A percentile compares a stretch with the other conserved stretches of the same genome.
These are phyloP conservation scores for Tetracentron sinense DNA, from an alignment of 164 flowering plant genomes.

Conservation along the genomic window DNA sequence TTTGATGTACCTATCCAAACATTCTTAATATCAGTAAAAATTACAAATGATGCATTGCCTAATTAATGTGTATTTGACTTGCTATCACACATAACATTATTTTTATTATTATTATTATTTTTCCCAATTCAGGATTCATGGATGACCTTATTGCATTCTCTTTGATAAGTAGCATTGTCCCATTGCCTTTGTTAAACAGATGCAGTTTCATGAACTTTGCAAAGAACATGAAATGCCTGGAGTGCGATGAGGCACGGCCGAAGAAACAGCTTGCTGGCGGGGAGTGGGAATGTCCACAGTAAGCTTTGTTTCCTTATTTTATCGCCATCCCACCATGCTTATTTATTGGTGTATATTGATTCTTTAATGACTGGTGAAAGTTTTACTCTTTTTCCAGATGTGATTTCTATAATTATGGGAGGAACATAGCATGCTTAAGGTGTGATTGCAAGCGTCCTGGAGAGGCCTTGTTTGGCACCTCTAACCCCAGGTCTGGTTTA, in stretches of 20 bases:
- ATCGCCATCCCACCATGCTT: too few relatives aligned
- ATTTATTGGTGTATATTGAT: not conserved
- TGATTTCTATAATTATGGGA: conserved; percentile 58
- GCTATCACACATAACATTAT: too few relatives aligned
- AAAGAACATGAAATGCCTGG: conserved; percentile 59
- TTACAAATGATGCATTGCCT: not conserved
- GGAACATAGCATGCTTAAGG: conserved; percentile 53
- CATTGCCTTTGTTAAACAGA: conserved; percentile 28
- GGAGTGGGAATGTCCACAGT: conserved; percentile 91
- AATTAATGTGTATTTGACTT: too few relatives aligned
- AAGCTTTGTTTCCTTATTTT: conserved; percentile 18
- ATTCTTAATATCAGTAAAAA: too few relatives aligned
- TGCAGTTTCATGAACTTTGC: conserved; percentile 78
- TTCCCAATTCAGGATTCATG: not conserved
- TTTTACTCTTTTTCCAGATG: conserved; percentile 38
- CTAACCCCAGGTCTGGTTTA: conserved; percentile 16
- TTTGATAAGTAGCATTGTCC: too few relatives aligned
- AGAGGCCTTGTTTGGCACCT: conserved; percentile 16
- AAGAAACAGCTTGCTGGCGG: conserved; percentile 57
- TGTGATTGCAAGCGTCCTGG: conserved; percentile 70
- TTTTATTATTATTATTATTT: too few relatives aligned
- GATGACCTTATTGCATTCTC: not conserved
- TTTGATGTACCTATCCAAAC: too few relatives aligned
- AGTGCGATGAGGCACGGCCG: conserved; percentile 66
- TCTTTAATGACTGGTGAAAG: not conserved